Base-by-base conservation (phyloP, 2,329 filamentous ascomycete species). In the Colletotrichum sp. region DNA sequence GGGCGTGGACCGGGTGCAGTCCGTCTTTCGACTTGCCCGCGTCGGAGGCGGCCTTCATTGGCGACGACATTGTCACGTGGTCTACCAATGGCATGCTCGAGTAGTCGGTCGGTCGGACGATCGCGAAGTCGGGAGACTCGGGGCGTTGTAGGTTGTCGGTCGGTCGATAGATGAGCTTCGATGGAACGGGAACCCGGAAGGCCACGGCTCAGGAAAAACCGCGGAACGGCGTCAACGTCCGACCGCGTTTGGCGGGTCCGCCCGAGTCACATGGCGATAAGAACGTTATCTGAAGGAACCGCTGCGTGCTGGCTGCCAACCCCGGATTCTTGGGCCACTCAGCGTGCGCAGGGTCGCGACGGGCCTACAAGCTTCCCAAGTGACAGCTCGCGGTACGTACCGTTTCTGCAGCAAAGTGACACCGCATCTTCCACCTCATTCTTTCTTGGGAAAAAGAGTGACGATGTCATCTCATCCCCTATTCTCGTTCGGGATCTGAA, bases 1-100 rank as follows among this genome's bases (percentile, higher is more conserved):
- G 79, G 39, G 85, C 81, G 30, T 83, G 80, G 74, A 89, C 80
- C 4, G 87, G 83, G 25, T 84, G 82, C 22, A 86, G 81, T 13
- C 79, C 77, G n/a, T 77, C 66, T 61, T 82, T 83, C 67, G 78
- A 32, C 67, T 84, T 84, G 48, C 72, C 70, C 30, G 78, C 77
- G 67, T 82, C 82, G 71, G 82, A 76, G 52, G 79, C 78, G 62
- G 80, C 80, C 77, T 82, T 84, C 71, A 79, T 73, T 72, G 81
- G 64, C 22, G 74, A 58, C 66, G 84, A 79, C 86, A 88, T 88
- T 72, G 82, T 84, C 75, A 83, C 79, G 39, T 81, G 79, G 69
- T 86, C 84, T 74, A 84, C 77, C 74, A 83, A 78, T 75, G 82
- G 81, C 83, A 84, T 85, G 65, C 68, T 66, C 69, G 64, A 55